These are phyloP conservation scores for Rhizophora apiculata DNA, from an alignment of 345 rosid genomes.

Conservation along the genomic window DNA sequence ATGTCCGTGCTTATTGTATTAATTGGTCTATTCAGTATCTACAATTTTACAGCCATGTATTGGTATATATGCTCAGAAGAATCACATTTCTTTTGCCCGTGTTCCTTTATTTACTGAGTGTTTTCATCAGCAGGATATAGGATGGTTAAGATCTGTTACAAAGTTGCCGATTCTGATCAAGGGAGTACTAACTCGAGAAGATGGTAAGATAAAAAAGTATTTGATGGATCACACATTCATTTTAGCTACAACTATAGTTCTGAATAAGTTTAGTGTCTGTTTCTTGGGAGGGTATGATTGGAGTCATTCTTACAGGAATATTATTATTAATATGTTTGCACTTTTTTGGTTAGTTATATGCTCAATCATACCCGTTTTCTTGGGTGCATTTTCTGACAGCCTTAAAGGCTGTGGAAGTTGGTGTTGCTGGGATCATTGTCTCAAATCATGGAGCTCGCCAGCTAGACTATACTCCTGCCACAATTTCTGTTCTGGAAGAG, in stretches of 20 bases:
- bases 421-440: constrained; percentile 66
- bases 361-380: constrained; percentile 1
- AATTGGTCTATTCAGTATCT: background rate
- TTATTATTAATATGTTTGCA: background rate
- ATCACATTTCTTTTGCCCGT: background rate
- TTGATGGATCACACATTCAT: background rate
- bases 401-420: constrained; percentile 61
- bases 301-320: background rate
- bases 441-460: constrained; percentile 87
- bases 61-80: background rate
- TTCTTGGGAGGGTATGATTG: background rate
- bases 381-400: constrained; percentile 37
- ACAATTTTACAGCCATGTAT: background rate
- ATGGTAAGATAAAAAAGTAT: constrained; percentile 44
- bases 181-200: constrained; percentile 78
- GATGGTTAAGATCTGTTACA: constrained; percentile 76
- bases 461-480: constrained; percentile 66
- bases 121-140: constrained; percentile 55
- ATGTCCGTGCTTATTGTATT: no score
- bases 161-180: constrained; percentile 69
- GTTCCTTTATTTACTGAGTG: background rate
- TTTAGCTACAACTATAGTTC: background rate
- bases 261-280: background rate
- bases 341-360: background rate
- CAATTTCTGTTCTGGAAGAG: constrained; percentile 68